A percentile compares a stretch with the other conserved stretches of the same genome.
These are phyloP conservation scores for Acacia pycnantha DNA, from an alignment of 331 rosid genomes.

Conservation along the genomic window DNA sequence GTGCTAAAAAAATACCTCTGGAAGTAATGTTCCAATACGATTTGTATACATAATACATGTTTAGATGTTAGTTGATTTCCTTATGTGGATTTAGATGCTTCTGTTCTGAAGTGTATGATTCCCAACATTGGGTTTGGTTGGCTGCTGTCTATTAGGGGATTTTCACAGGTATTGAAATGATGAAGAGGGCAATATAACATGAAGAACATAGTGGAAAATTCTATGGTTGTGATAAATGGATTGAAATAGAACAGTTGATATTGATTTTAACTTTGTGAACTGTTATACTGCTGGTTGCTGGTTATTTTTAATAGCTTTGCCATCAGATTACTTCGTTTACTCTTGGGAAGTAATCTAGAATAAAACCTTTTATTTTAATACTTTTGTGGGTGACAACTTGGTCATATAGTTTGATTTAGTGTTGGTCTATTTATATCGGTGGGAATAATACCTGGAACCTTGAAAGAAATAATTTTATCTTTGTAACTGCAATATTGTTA, in stretches of 20 bases:
- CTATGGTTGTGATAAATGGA: background rate
- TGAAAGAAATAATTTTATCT: background rate
- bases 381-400: background rate
- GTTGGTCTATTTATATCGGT: background rate
- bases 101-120: background rate
- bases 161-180: background rate
- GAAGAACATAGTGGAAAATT: background rate
- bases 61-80: background rate
- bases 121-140: conserved; percentile 8
- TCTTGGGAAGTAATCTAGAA: background rate
- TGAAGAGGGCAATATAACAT: background rate
- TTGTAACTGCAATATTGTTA: background rate
- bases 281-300: background rate
- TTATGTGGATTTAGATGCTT: background rate
- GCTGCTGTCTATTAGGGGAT: background rate
- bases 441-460: background rate
- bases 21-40: background rate
- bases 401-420: background rate
- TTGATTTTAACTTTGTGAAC: background rate
- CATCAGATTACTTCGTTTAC: background rate
- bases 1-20: background rate
- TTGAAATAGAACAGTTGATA: background rate
- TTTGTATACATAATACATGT: background rate
- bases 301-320: background rate
- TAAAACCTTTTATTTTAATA: background rate